phyloP scores from a whole-genome alignment of 306 rosid species.

The Morella rubra region DNA sequence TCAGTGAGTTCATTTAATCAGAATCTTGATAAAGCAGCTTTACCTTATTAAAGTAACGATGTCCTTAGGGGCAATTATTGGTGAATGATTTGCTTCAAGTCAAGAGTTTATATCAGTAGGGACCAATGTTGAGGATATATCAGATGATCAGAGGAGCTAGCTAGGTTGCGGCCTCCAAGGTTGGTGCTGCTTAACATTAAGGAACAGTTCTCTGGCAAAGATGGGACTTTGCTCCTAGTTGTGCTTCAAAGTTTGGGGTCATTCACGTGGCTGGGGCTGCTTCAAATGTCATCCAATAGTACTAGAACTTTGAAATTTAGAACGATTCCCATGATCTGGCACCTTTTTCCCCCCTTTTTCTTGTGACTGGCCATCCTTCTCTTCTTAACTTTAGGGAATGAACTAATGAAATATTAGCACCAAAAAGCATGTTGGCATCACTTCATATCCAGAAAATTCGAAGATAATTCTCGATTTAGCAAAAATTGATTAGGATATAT shows the following conservation, averaged over 20 bases:
- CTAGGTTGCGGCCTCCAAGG: too few relatives aligned
- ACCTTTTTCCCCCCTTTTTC: neutral
- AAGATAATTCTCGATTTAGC: too few relatives aligned
- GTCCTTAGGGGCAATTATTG: neutral
- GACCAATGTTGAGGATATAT: neutral
- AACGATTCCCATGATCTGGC: neutral
- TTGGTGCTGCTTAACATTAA: neutral
- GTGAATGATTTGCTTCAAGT: neutral
- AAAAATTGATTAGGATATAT: too few relatives aligned
- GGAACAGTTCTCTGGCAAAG: neutral
- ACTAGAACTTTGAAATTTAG: neutral
- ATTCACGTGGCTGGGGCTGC: conserved; percentile 6
- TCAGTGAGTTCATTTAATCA: neutral
- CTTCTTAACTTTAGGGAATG: neutral
- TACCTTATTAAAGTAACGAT: neutral
- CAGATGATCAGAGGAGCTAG: neutral
- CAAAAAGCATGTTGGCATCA: conserved; percentile 1
- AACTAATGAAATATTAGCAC: neutral
- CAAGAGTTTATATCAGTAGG: conserved; percentile 2
- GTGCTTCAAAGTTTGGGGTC: neutral
- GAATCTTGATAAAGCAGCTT: conserved; percentile 14
- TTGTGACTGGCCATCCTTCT: neutral
- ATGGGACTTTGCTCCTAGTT: neutral
- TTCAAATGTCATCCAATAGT: neutral
- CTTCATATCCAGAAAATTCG: neutral